Evolutionary conservation across 1,284 basidiomycete species (phyloP), one percentile per base, ranked within the genome.

Genomic region (Cryptococcus sp.): DNA sequence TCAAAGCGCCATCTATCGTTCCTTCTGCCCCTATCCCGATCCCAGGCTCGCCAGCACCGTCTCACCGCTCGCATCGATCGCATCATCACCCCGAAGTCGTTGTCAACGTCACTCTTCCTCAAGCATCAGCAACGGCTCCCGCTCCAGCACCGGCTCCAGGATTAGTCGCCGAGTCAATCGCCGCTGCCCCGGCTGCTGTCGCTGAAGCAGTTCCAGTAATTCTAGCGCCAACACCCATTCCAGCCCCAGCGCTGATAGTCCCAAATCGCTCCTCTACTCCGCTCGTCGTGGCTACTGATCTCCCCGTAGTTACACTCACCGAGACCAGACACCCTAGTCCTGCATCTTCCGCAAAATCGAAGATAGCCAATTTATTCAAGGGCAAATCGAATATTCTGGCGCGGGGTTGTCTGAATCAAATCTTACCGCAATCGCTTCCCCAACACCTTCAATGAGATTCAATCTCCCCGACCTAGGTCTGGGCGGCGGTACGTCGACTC

Each of bases 41-140:
- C n/a, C 61, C 66, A 13, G 49, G 47, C 15, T 67, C 66, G n/a
- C 66, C 68, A 3, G 52, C 67, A 15, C 61, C 61, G 10, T 65
- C 61, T 23, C 55, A 59, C 42, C 53, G 54, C 27, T 67, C 65
- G n/a, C 55, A 57, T 40, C 55, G 58, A 54, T 64, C 62, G 5
- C 66, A 65, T 39, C 66, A 64, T 49, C 68, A 65, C 31, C 66
- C 66, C 1, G 64, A 66, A 49, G 60, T 66, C 38, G 59, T 68
- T 44, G 66, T 70, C 50, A 70, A 70, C 54, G 62, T 70, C 35
- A 60, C 62, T 25, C 59, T 62, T 41, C 54, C 54, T 47, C 57
- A 51, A n/a, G 59, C 60, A 10, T 35, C 54, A 8, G 52, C 56
- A 4, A 27, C 60, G 19, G 66, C 59, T 13, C 62, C 64, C 15